Evolutionary conservation across 2,329 filamentous ascomycete species (phyloP), one percentile per base, ranked within the genome.

Genomic region (Penicillium sp.): DNA sequence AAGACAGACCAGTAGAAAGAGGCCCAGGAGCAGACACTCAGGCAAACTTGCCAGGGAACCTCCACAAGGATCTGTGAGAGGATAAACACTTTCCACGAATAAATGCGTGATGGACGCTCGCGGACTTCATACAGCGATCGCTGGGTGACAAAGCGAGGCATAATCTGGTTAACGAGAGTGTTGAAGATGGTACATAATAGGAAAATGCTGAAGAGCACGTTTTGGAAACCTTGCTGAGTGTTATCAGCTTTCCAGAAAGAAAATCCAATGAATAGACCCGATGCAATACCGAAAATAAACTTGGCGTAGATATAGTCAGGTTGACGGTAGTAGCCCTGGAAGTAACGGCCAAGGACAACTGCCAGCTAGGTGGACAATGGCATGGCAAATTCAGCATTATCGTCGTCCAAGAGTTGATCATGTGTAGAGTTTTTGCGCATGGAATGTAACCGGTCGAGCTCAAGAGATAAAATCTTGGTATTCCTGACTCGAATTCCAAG

Each of bases 271-370:
- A 93, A 93, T 3, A 73, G 92, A 89, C 76, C 83, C 67, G 69
- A 70, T n/a, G 68, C 78, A 24, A 84, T 80, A 72, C 88, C 91
- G 17, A 94, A 86, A 2, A 84, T 80, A 1, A 84, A 76, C 81
- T 96, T 95, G 72, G 90, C 88, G 82, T 92, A 93, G 76, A 96
- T 91, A 80, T 96, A 95, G 7, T 87, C 85, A 0, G 92, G 92
- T 0, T 88, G 91, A 62, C 92, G 89, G 91, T 91, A 96, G 83
- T 93, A 94, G 75, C 94, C 91, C 75, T 93, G 86, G 81, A 94
- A 93, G 28, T 93, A 89, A 69, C 92, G 90, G 66, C 82, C 75
- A 12, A 86, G 84, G 55, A 92, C 90, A 70, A 87, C 82, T 56
- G 76, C 79, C 35, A 93, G 79, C 76, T 96, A 92, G 3, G 79